phyloP scores from a whole-genome alignment of 163 green algal species.

The Chlorella variabilis region DNA sequence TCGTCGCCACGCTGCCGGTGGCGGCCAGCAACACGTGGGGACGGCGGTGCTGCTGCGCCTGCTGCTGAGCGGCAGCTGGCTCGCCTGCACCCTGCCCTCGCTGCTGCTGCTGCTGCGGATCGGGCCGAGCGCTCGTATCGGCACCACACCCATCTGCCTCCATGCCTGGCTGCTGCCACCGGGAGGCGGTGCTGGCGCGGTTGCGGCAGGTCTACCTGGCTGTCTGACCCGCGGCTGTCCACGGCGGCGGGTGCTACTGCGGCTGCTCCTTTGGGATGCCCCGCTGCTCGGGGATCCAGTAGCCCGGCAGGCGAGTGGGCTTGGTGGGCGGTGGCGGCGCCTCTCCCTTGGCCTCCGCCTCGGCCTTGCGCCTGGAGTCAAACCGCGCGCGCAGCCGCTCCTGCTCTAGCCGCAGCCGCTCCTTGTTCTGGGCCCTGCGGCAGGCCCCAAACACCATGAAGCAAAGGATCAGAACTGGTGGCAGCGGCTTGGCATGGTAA shows the following conservation, averaged over 20 bases:
- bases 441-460: not conserved
- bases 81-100: not conserved
- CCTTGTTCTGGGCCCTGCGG: slow-evolving; percentile 43
- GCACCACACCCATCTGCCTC: not conserved
- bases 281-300: not conserved
- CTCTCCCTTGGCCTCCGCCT: not conserved
- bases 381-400: slow-evolving; percentile 32
- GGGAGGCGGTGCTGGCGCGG: too few species aligned
- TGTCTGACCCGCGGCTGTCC: too few species aligned
- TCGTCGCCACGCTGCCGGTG: slow-evolving; percentile 88
- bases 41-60: not conserved
- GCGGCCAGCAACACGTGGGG: slow-evolving; percentile 67
- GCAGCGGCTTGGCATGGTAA: too few species aligned
- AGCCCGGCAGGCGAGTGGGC: not conserved
- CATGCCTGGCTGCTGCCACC: not conserved
- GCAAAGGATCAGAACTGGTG: not conserved
- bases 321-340: not conserved
- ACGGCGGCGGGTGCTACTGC: too few species aligned
- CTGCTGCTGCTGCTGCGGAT: not conserved
- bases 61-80: not conserved
- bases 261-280: slow-evolving; percentile 1
- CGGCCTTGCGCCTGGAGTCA: not conserved
- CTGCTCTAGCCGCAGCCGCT: slow-evolving; percentile 30
- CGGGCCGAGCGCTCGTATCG: not conserved
- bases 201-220: too few species aligned